Evolutionary conservation across 164 flowering plant species (phyloP).

Genomic region (Berberis thunbergii): DNA sequence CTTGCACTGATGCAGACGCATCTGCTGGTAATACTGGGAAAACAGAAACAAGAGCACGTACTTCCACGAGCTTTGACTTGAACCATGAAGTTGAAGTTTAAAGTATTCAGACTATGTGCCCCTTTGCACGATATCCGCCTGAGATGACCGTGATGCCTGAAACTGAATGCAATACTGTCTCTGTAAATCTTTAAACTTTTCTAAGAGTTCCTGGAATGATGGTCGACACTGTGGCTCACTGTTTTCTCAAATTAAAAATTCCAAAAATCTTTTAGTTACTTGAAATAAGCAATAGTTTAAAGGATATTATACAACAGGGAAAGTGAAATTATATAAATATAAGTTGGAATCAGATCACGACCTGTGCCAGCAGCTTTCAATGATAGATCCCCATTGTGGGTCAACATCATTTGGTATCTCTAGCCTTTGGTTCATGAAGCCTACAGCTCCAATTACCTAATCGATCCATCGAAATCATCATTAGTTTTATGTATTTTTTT

Average conservation of each 20-base stretch:
- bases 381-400: slow-evolving; percentile 69
- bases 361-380: slow-evolving; percentile 96
- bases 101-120: slow-evolving; percentile 9
- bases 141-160: slow-evolving; percentile 41
- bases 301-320: background rate
- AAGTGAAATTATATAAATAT: background rate
- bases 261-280: background rate
- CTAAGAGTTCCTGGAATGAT: slow-evolving; percentile 67
- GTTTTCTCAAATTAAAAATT: slow-evolving; percentile 11
- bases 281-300: background rate
- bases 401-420: slow-evolving; percentile 79
- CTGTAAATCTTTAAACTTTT: slow-evolving; percentile 57
- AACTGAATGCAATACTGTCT: slow-evolving; percentile 45
- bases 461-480: slow-evolving; percentile 5
- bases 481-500: background rate
- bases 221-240: slow-evolving; percentile 67
- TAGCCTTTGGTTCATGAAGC: slow-evolving; percentile 88
- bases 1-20: no score
- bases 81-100: no score
- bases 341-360: slow-evolving; percentile 11
- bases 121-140: slow-evolving; percentile 31
- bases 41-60: no score
- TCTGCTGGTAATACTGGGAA: no score
- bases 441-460: slow-evolving; percentile 95
- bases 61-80: background rate